Base-by-base conservation (phyloP, 2,329 filamentous ascomycete species). In the Neospermospora avenae region DNA sequence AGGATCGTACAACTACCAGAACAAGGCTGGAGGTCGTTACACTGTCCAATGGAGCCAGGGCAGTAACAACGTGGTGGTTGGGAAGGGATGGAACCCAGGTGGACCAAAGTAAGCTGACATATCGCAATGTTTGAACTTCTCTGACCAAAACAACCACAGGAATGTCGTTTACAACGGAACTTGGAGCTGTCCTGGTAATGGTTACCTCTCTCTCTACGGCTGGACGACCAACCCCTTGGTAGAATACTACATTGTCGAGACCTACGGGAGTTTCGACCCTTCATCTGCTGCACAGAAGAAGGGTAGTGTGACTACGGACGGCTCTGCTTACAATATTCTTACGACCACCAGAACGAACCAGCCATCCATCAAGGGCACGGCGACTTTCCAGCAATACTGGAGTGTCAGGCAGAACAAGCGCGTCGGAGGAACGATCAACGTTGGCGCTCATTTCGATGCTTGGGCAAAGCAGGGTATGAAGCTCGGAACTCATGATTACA, bases 151-250 rank as follows among this genome's bases (percentile, higher is more conserved):
- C 20, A 14, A 10, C 3, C 14, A 7, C 57, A 77, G 76, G 53
- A 68, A 67, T 34, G 76, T 81, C 57, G 75, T 66, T 35, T 80
- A 77, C 71, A 72, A 63, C n/a, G 77, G 75, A 22, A 73, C 70
- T 42, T 80, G 73, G 70, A 71, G 63, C 37, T 71, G 74, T 13
- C 69, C 68, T 22, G 75, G 76, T 22, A 78, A 79, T 70, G 68
- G 68, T 14, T 84, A 84, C 68, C 75, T 85, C 16, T 73, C 81
- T 18, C 70, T 85, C 20, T 85, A 85, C 68, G 82, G 82, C 53
- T 85, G 82, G 81, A 81, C 66, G 8, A 59, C 39, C 1, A 63
- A 64, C 34, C 63, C 65, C 2, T 53, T 69, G 16, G 57, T 69
- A 42, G 58, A 64, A 55, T 64, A 84, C 74, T 84, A 84, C 73